Base-by-base conservation (phyloP, 257 asterid species). In the Penstemon barbatus region DNA sequence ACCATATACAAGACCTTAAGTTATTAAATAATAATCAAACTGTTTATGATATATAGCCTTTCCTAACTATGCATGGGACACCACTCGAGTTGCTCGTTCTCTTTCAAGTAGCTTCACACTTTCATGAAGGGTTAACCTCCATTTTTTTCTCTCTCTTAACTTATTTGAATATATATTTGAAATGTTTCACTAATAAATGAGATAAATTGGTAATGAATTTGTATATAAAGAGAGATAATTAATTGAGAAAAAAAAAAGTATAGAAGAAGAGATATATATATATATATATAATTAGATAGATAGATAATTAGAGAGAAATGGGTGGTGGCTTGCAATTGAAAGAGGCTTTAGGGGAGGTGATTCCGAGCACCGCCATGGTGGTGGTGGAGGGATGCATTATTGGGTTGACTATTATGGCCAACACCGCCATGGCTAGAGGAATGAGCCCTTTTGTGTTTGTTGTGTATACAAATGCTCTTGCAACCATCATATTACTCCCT, bases 361-460 rank as follows among this genome's bases (percentile, higher is more conserved):
- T 76, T 60, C 95, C 92, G 11, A 78, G 84, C 73, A 74, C 76
- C 40, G 78, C 86, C 75, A 85, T 87, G 96, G 89, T 82, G 74
- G 2, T 70, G 72, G 81, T 87, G 79, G 96, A 87, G 80, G 90
- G 87, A 44, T 73, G 78, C 61, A 81, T 86, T 18, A 83, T 87
- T 15, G 81, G 61, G 44, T 66, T 89, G 41, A 89, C 96, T 2
- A 87, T 89, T 48, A 70, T 85, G 85, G 90, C 96, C 13, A 82
- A 81, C 79, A 87, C 92, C 19, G 82, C 87, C 81, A 82, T 89
- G 86, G 78, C 95, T 42, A 78, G 61, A 65, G 95, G 96, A 42
- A 83, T 82, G 84, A 89, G 95, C 75, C 88, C 96, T 60, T 87
- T 66, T 59, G 92, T 89, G 1, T 89, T 89, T 52, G 96, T 87